Base-by-base conservation (phyloP, 768 basidiomycete genomes). In the Termitomyces sp. region DNA sequence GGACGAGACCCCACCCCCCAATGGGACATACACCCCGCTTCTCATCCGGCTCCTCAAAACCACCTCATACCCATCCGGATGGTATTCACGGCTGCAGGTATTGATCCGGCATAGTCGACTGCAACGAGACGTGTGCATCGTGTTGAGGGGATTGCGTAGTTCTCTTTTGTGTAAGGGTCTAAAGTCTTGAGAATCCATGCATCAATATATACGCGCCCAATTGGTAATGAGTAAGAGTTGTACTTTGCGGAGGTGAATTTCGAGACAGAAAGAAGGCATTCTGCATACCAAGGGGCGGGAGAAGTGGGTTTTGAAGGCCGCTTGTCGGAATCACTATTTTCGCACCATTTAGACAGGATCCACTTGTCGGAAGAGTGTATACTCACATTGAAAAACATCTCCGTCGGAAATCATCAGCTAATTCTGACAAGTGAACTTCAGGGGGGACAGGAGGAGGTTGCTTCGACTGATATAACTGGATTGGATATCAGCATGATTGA, bases 151-250 rank as follows among this genome's bases (percentile, higher is more conserved):
- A 98, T 96, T 13, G 93, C 83, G 68, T 94, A 96, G 63, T 93
- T 93, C 72, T 96, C 94, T 60, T 87, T 88, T 24, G 93, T 89
- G 60, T 98, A 98, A 0, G 95, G 95, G 68, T 98, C 96, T 49
- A 98, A 81, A 4, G 96, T 98, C 76, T 99, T 94, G 66, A 97
- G 73, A 34, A 96, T 86, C 97, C 97, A 99, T 2, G 91, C 95
- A 66, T 98, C 95, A 6, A 99, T 75, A 63, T 90, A 87, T 37
- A 93, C 77, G 16, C 89, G 84, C 2, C 94, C 95, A 16, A 91
- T 77, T 0, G 93, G 91, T 9, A 93, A 78, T 1, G 58, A 66
- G 55, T 84, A 82, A 0, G 92, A 78, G 70, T 98, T 98, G 71
- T 91, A 89, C 68, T 91, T 93, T 6, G 72, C 68, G 1, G 80